These are phyloP conservation scores for Nothophytophthora sp. DNA, from an alignment of 352 stramenopile genomes.

Conservation along the genomic window DNA sequence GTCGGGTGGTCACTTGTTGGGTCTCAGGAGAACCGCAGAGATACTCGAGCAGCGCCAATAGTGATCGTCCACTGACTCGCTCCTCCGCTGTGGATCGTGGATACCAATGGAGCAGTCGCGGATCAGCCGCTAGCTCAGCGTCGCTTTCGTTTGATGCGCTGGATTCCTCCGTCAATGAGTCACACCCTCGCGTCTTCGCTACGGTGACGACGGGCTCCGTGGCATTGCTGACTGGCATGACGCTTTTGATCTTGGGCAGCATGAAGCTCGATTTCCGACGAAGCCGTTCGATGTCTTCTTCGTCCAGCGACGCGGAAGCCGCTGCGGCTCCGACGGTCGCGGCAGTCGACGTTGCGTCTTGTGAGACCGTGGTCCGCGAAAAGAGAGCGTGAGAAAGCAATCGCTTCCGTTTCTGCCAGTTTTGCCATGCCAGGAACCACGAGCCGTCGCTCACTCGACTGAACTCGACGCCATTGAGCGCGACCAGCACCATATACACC, in stretches of 20 bases:
- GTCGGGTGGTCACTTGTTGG: constrained; percentile 54
- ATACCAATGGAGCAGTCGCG: constrained; percentile 58
- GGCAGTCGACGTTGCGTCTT: constrained; percentile 14
- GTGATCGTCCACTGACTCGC: constrained; percentile 29
- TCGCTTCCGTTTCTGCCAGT: constrained; percentile 78
- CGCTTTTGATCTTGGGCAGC: constrained; percentile 37
- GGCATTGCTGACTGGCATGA: background rate
- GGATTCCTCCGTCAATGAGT: constrained; percentile 14
- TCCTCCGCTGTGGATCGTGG: constrained; percentile 41
- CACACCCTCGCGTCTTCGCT: constrained; percentile 2
- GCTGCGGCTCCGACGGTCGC: constrained; percentile 20
- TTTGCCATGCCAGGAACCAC: constrained; percentile 82
- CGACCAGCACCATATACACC: constrained; percentile 63
- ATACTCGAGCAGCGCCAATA: constrained; percentile 49
- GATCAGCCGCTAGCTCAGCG: constrained; percentile 23
- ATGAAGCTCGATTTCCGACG: constrained; percentile 49
- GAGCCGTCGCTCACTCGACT: constrained; percentile 46
- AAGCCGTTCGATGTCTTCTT: constrained; percentile 25
- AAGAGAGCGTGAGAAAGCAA: constrained; percentile 44
- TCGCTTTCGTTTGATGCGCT: constrained; percentile 26
- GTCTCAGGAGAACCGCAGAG: constrained; percentile 54
- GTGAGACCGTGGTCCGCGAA: constrained; percentile 8
- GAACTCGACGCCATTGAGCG: constrained; percentile 73
- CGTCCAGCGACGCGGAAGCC: constrained; percentile 20
- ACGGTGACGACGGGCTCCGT: constrained; percentile 6